Evolutionary conservation across 495 filamentous ascomycete species (phyloP).

Genomic region (Recurvomyces mirabilis): DNA sequence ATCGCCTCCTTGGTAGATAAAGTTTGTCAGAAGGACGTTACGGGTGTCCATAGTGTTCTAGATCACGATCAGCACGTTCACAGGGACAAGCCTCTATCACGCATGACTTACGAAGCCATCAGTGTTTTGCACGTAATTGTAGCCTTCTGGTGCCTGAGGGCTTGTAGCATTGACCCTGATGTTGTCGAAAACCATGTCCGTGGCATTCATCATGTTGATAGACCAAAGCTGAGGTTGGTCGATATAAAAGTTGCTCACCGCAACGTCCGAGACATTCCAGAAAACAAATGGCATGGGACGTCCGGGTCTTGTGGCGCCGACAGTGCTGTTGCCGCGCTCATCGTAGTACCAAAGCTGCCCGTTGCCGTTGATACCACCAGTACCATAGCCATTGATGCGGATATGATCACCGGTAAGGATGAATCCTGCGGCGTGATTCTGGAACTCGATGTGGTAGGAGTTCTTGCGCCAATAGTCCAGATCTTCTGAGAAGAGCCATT

Average conservation of each 20-base stretch:
- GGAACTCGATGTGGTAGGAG: slow-evolving; percentile 43
- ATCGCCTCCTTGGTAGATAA: slow-evolving; percentile 49
- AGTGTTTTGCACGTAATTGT: slow-evolving; percentile 50
- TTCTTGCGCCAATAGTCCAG: slow-evolving; percentile 44
- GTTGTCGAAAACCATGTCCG: slow-evolving; percentile 43
- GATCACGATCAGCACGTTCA: too few species aligned
- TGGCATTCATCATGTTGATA: slow-evolving; percentile 50
- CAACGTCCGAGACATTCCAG: slow-evolving; percentile 47
- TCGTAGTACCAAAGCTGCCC: slow-evolving; percentile 38
- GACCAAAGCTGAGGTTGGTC: slow-evolving; percentile 44
- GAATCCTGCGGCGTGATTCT: slow-evolving; percentile 46
- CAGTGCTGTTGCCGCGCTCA: slow-evolving; percentile 23
- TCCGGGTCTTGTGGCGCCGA: slow-evolving; percentile 34
- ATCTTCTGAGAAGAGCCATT: slow-evolving; percentile 39
- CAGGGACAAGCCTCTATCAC: too few species aligned
- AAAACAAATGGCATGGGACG: slow-evolving; percentile 51
- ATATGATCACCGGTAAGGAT: slow-evolving; percentile 41
- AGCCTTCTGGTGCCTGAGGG: slow-evolving; percentile 38
- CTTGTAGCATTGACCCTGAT: slow-evolving; percentile 41
- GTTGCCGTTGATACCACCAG: slow-evolving; percentile 44
- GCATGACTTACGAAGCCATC: too few species aligned
- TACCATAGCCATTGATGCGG: slow-evolving; percentile 39
- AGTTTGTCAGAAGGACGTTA: slow-evolving; percentile 42
- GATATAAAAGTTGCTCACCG: slow-evolving; percentile 43
- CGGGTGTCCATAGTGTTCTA: slow-evolving; percentile 44